Evolutionary conservation across 331 rosid species (phyloP).

Genomic region (Malus hybrid): DNA sequence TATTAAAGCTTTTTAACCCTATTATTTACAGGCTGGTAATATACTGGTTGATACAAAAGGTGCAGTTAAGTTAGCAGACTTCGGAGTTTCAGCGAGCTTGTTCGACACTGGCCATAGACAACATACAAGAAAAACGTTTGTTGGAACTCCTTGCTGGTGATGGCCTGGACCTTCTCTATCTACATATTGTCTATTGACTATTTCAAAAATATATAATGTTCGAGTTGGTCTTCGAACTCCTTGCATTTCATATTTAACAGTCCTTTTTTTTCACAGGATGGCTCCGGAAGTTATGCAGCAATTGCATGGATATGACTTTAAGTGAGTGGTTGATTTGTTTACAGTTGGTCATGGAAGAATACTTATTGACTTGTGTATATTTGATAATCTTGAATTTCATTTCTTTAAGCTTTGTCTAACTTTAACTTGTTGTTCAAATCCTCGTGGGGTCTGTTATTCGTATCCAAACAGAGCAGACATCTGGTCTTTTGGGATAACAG

Average conservation of each 20-base stretch:
- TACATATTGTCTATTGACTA: neutral
- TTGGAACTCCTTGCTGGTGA: constrained; percentile 35
- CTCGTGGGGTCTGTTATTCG: neutral
- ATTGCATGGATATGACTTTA: constrained; percentile 30
- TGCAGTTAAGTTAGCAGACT: constrained; percentile 26
- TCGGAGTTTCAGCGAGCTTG: constrained; percentile 29
- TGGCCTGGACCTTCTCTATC: neutral
- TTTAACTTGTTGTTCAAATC: neutral
- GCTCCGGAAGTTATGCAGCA: constrained; percentile 37
- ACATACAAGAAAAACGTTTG: constrained; percentile 22
- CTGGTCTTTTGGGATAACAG: constrained; percentile 31
- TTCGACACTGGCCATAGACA: constrained; percentile 24
- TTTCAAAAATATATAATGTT: neutral
- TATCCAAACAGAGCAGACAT: constrained; percentile 21
- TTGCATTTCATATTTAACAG: neutral
- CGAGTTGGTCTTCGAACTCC: neutral
- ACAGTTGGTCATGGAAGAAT: neutral
- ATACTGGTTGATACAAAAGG: constrained; percentile 20
- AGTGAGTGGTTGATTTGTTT: constrained; percentile 11
- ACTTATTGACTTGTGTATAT: neutral
- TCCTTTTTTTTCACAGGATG: constrained; percentile 17
- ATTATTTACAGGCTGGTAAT: constrained; percentile 23
- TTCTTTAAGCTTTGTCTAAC: neutral
- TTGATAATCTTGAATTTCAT: neutral
- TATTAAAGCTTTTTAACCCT: neutral